Percentiles rank a stretch among this genome's conserved stretches.
phyloP scores from a whole-genome alignment of 2,329 filamentous ascomycete species.

The Aspergillus sp. region DNA sequence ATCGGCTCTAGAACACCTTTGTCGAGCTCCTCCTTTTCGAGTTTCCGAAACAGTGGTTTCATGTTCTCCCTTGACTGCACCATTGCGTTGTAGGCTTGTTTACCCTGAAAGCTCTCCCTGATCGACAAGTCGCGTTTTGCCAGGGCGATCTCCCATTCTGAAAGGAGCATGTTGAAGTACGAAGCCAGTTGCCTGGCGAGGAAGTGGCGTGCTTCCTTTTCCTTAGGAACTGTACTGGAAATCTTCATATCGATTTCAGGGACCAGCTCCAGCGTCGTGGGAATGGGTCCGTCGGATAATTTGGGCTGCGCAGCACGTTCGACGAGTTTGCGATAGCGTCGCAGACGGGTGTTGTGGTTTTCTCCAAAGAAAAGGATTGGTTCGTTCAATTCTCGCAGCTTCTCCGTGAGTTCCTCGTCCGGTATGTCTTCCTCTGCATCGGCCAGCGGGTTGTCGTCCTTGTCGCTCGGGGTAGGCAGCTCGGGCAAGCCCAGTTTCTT shows the following conservation, averaged over 20 bases:
- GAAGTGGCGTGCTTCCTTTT: conserved; percentile 62
- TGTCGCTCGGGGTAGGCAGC: conserved; percentile 41
- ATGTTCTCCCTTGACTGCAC: conserved; percentile 82
- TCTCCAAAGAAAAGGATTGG: conserved; percentile 79
- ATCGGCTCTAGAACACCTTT: conserved; percentile 75
- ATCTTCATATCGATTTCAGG: conserved; percentile 89
- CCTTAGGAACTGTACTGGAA: conserved; percentile 56
- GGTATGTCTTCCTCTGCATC: conserved; percentile 51
- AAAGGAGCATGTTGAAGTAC: conserved; percentile 94
- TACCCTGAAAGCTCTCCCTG: conserved; percentile 72
- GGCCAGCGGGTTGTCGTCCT: conserved; percentile 27
- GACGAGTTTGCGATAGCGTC: conserved; percentile 64
- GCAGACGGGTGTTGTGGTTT: conserved; percentile 62
- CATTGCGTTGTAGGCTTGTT: conserved; percentile 79
- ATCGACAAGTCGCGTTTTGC: conserved; percentile 52
- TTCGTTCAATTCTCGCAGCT: conserved; percentile 67
- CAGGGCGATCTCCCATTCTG: conserved; percentile 79
- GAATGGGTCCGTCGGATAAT: conserved; percentile 73
- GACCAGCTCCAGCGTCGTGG: conserved; percentile 74
- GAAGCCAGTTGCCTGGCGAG: conserved; percentile 84
- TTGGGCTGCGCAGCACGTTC: conserved; percentile 35
- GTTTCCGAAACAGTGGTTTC: conserved; percentile 80
- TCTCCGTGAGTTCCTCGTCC: conserved; percentile 64
- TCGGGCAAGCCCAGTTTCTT: conserved; percentile 79
- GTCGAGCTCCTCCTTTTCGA: conserved; percentile 76